Conservation (phyloP, 2,329 filamentous ascomycete species). For the Cladobotryum protrusum region DNA sequence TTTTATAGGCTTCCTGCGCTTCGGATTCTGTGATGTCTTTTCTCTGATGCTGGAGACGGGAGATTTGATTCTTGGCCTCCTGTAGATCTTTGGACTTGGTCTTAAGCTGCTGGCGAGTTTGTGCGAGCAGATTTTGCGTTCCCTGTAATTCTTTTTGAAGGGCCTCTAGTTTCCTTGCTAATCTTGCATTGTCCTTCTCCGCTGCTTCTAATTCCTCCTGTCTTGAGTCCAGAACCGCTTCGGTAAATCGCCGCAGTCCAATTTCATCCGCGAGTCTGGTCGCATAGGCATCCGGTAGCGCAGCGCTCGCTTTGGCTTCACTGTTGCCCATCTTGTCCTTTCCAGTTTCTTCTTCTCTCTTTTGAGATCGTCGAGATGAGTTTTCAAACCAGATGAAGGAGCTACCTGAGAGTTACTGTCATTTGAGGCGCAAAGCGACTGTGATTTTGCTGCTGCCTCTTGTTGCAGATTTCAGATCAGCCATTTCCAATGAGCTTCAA, state of each 20-base stretch:
- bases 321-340: background rate
- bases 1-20: slow-evolving; percentile 28
- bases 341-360: background rate
- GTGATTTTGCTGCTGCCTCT: no score
- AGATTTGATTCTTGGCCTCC: slow-evolving; percentile 27
- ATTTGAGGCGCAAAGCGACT: background rate
- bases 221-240: slow-evolving; percentile 30
- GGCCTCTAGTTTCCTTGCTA: slow-evolving; percentile 23
- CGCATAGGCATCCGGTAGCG: no score
- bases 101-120: slow-evolving; percentile 23
- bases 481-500: no score
- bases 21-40: slow-evolving; percentile 32
- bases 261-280: slow-evolving; percentile 25
- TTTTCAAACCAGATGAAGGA: no score
- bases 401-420: no score
- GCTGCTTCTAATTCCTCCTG: slow-evolving; percentile 28
- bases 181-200: slow-evolving; percentile 23
- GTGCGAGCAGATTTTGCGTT: slow-evolving; percentile 24
- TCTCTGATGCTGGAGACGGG: slow-evolving; percentile 26
- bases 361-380: background rate
- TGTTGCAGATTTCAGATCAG: no score
- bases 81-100: slow-evolving; percentile 23
- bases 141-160: slow-evolving; percentile 26
- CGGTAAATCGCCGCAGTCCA: slow-evolving; percentile 29
- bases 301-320: background rate